These are phyloP conservation scores for Trichopus zeylanicus DNA, from an alignment of 116 monocot species.

Conservation along the genomic window DNA sequence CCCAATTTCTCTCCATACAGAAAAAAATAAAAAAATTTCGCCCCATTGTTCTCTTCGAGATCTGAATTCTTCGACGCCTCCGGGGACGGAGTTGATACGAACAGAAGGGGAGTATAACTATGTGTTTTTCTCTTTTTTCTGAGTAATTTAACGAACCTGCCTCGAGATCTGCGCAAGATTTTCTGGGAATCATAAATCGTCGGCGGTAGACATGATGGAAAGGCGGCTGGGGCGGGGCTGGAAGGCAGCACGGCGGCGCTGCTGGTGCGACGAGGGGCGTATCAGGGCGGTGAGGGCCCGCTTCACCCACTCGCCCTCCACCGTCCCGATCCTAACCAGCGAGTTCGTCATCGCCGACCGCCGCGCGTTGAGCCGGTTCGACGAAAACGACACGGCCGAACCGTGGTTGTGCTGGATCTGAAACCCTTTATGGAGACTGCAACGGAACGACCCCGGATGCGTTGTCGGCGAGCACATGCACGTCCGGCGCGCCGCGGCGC, in stretches of 20 bases:
- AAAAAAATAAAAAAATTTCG: constrained; percentile 6
- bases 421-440: constrained; percentile 47
- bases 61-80: neutral
- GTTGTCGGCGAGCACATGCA: constrained; percentile 76
- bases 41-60: neutral
- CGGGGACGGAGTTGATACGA: neutral
- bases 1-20: too few species aligned
- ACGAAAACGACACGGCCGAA: constrained; percentile 19
- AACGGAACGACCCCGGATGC: constrained; percentile 66
- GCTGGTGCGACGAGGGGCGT: constrained; percentile 64
- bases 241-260: constrained; percentile 41
- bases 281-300: constrained; percentile 53
- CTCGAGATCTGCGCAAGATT: neutral
- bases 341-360: constrained; percentile 64
- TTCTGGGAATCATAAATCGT: constrained; percentile 14
- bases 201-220: constrained; percentile 65
- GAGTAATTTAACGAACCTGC: constrained; percentile 14
- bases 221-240: constrained; percentile 63
- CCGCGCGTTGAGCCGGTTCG: constrained; percentile 52
- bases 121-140: neutral
- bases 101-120: neutral
- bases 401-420: neutral
- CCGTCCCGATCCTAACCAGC: constrained; percentile 40
- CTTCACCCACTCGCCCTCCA: constrained; percentile 69
- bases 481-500: constrained; percentile 20